Evolutionary conservation across 345 rosid species (phyloP).

Genomic region (Schrenkiella parvula): DNA sequence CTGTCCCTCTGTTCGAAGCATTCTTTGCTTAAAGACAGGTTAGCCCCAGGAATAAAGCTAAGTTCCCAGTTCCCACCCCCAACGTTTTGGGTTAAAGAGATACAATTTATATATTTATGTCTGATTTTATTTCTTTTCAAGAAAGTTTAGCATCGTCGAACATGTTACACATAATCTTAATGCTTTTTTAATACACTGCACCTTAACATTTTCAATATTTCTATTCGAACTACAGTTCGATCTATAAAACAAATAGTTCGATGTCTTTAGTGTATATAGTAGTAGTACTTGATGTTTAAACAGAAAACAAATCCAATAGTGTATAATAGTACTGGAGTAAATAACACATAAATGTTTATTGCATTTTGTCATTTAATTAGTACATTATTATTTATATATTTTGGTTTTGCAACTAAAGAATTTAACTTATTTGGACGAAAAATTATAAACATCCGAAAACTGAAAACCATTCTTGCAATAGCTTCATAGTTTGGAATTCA

Average conservation of each 20-base stretch:
- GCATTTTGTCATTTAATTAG: not conserved
- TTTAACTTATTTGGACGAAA: not conserved
- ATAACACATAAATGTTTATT: not conserved
- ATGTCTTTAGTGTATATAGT: not conserved
- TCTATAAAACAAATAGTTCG: not conserved
- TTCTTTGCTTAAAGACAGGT: conserved; percentile 75
- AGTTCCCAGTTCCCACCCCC: conserved; percentile 34
- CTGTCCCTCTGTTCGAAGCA: conserved; percentile 60
- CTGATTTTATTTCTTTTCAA: conserved; percentile 20
- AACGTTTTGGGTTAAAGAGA: conserved; percentile 33
- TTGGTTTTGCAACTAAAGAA: not conserved
- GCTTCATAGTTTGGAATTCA: not conserved
- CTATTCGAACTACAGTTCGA: not conserved
- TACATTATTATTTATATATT: not conserved
- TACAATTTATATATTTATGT: not conserved
- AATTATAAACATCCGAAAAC: not conserved
- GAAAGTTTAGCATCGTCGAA: conserved; percentile 31
- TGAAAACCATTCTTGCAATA: not conserved
- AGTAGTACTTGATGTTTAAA: conserved; percentile 1
- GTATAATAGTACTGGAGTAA: not conserved
- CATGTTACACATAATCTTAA: conserved; percentile 16
- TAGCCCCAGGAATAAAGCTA: conserved; percentile 65
- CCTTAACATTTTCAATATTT: conserved; percentile 7
- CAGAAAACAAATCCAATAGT: not conserved
- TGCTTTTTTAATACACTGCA: conserved; percentile 13